Base-by-base conservation (phyloP, 2,329 filamentous ascomycete species). In the Dactylella cylindrospora region DNA sequence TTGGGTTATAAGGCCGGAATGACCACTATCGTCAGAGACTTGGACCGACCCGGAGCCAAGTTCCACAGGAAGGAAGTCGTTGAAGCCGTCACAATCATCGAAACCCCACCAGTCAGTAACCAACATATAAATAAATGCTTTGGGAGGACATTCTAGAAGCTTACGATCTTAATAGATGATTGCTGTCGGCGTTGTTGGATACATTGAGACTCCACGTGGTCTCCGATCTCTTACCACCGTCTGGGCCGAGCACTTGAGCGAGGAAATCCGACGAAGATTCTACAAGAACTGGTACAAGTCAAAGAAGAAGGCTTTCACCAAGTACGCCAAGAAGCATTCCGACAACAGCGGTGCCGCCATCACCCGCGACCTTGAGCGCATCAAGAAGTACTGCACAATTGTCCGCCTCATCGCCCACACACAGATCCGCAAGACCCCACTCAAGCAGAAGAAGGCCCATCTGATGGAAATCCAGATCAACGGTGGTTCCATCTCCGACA, bases 241-340 rank as follows among this genome's bases (percentile, higher is more conserved):
- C 76, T 98, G 93, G 93, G 93, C 93, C 75, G 93, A 97, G 85
- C 93, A 98, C 78, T 79, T 98, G 78, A 88, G 87, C 79, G 93
- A 98, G 78, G 93, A 97, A 81, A 76, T 98, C 78, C 95, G 95
- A 86, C 88, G 93, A 74, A 88, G 93, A 76, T 98, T 98, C 89
- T 98, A 98, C 88, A 97, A 97, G 90, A 98, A 98, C 87, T 98
- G 93, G 93, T 98, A 98, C 88, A 95, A 95, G 87, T 90, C 85
- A 84, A 98, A 98, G 90, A 97, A 96, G 89, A 98, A 98, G 91
- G 93, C 93, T 67, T 98, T 98, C 83, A 98, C 93, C 84, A 96
- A 95, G 84, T 98, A 98, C 81, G 89, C 93, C 82, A 98, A 97
- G 89, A 91, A 95, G 85, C 89, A 97, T 86, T 90, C 91, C 68